A percentile compares a stretch with the other conserved stretches of the same genome.
phyloP scores from a whole-genome alignment of 345 rosid genomes.

The Camelina hispida region DNA sequence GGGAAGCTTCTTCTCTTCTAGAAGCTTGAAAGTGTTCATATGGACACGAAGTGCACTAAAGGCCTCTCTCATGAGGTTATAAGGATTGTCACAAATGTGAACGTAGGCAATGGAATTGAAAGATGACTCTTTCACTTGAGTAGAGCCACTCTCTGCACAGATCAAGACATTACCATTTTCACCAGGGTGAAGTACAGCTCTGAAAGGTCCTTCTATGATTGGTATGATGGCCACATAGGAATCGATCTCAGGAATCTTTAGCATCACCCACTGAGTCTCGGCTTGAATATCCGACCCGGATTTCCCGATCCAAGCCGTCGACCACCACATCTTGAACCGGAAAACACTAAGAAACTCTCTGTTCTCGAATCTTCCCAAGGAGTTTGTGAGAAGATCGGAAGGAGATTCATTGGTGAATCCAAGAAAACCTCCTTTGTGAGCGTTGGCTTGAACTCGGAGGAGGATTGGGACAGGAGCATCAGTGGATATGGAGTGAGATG shows the following conservation, averaged over 20 bases:
- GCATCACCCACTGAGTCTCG: constrained; percentile 82
- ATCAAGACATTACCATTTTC: constrained; percentile 59
- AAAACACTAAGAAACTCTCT: constrained; percentile 69
- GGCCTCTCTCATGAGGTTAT: constrained; percentile 76
- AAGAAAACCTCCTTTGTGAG: constrained; percentile 68
- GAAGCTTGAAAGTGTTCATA: constrained; percentile 75
- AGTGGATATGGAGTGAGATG: constrained; percentile 46
- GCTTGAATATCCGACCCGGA: constrained; percentile 81
- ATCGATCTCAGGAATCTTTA: constrained; percentile 63
- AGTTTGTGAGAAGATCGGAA: constrained; percentile 54
- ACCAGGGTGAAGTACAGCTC: constrained; percentile 76
- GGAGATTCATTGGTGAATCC: constrained; percentile 59
- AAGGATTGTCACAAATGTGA: constrained; percentile 78
- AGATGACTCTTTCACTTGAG: constrained; percentile 53
- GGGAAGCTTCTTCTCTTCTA: constrained; percentile 77
- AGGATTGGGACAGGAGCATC: constrained; percentile 63
- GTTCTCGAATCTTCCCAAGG: constrained; percentile 64
- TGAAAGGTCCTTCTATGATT: constrained; percentile 65
- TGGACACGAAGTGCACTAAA: constrained; percentile 71
- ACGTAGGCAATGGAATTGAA: constrained; percentile 72
- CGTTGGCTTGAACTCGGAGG: constrained; percentile 54
- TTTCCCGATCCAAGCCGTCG: constrained; percentile 78
- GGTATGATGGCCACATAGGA: constrained; percentile 71
- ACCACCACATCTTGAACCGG: constrained; percentile 94
- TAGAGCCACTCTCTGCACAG: constrained; percentile 75